Evolutionary conservation across 2,329 filamentous ascomycete genomes (phyloP).

Genomic region (Helminthosporium solani): DNA sequence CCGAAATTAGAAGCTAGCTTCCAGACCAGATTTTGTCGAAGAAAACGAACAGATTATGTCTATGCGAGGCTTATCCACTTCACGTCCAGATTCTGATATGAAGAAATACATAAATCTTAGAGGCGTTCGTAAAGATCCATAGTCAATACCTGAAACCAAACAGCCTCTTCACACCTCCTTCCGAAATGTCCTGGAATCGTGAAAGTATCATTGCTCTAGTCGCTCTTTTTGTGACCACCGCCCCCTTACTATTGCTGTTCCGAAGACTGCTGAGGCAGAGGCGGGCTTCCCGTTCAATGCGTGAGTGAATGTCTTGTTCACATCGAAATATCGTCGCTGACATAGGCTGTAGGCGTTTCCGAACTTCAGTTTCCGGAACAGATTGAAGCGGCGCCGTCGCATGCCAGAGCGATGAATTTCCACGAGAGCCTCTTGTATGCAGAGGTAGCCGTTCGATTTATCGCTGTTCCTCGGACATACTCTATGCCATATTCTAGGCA

Average conservation of each 20-base stretch:
- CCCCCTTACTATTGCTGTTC: background rate
- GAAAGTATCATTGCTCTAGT: conserved; percentile 3
- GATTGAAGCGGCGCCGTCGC: background rate
- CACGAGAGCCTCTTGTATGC: background rate
- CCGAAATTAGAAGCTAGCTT: too few species aligned
- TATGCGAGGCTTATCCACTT: too few species aligned
- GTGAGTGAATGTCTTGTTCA: background rate
- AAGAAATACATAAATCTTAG: background rate
- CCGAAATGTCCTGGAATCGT: conserved; percentile 1
- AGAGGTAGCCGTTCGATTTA: background rate
- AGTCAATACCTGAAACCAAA: background rate
- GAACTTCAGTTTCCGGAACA: background rate
- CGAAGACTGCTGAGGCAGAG: background rate
- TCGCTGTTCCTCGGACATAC: background rate
- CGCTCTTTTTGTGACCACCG: conserved; percentile 2
- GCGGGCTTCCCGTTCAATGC: background rate
- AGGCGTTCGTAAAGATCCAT: background rate
- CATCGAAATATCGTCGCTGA: background rate
- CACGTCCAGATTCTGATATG: background rate
- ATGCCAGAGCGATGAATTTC: background rate
- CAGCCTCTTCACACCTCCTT: background rate
- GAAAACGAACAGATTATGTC: too few species aligned
- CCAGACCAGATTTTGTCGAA: too few species aligned
- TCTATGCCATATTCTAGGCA: background rate
- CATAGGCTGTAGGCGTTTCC: background rate